Evolutionary conservation across 768 basidiomycete species (phyloP).

Genomic region (Russula vinacea): DNA sequence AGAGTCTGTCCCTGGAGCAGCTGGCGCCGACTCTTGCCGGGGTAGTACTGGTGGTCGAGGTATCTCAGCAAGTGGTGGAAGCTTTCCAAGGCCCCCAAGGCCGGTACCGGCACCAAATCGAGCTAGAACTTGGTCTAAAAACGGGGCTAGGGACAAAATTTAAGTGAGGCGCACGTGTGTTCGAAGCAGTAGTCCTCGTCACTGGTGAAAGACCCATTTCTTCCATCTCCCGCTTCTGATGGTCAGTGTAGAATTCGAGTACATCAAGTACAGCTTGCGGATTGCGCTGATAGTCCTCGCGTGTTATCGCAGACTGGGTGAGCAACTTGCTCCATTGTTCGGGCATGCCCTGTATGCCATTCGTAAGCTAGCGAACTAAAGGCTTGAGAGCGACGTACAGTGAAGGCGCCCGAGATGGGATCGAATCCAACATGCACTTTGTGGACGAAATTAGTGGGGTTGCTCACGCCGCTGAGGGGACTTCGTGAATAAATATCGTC

Average conservation of each 20-base stretch:
- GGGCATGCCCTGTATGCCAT: slow-evolving; percentile 71
- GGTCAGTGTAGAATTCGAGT: slow-evolving; percentile 97
- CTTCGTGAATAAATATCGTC: slow-evolving; percentile 93
- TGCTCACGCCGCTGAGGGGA: slow-evolving; percentile 89
- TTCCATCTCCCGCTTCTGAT: slow-evolving; percentile 92
- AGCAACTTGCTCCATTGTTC: slow-evolving; percentile 98
- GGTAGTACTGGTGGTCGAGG: slow-evolving; percentile 31
- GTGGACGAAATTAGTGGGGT: slow-evolving; percentile 97
- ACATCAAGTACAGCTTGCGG: slow-evolving; percentile 97
- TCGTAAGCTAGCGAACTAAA: slow-evolving; percentile 1
- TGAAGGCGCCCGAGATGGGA: slow-evolving; percentile 89
- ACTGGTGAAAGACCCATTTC: slow-evolving; percentile 44
- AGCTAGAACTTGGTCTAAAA: slow-evolving; percentile 49
- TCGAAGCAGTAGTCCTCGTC: slow-evolving; percentile 31
- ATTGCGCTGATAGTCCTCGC: slow-evolving; percentile 95
- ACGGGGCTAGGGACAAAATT: slow-evolving; percentile 37
- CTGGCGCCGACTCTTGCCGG: slow-evolving; percentile 49
- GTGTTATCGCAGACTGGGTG: slow-evolving; percentile 94
- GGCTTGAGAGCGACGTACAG: slow-evolving; percentile 52
- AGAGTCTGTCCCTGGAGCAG: slow-evolving; percentile 37
- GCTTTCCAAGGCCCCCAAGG: slow-evolving; percentile 62
- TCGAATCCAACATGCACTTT: slow-evolving; percentile 99
- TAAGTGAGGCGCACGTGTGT: slow-evolving; percentile 25
- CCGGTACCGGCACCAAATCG: slow-evolving; percentile 92
- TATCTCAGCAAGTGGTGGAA: slow-evolving; percentile 42